A percentile compares a stretch with the other conserved stretches of the same genome.
phyloP scores from a whole-genome alignment of 805 yeast species.

The Ogataea ganodermae region DNA sequence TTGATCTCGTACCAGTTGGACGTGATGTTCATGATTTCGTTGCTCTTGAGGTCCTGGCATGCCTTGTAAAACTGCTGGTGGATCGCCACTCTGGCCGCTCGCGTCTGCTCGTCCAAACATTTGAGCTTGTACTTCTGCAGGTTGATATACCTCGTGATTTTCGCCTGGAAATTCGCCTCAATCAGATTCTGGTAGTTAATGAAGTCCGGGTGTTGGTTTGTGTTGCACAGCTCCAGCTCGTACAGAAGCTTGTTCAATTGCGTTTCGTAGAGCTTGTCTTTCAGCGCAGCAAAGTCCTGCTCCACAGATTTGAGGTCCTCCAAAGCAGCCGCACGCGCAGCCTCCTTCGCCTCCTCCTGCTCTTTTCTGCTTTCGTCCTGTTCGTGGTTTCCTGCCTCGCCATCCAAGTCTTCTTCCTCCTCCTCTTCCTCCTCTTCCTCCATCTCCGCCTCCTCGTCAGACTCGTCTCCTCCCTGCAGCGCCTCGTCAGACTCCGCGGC shows the following conservation, averaged over 20 bases:
- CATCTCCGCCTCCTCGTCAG: constrained; percentile 20
- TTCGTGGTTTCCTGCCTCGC: constrained; percentile 28
- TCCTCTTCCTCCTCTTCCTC: constrained; percentile 28
- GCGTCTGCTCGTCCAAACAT: constrained; percentile 79
- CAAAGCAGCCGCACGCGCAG: constrained; percentile 61
- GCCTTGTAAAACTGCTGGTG: constrained; percentile 82
- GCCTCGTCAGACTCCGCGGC: constrained; percentile 19
- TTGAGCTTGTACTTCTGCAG: constrained; percentile 64
- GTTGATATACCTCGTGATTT: constrained; percentile 42
- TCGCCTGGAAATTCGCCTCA: constrained; percentile 71
- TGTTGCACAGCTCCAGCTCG: constrained; percentile 82
- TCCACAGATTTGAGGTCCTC: constrained; percentile 78
- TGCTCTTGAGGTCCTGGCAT: constrained; percentile 63
- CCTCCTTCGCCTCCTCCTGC: constrained; percentile 37
- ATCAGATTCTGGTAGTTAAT: constrained; percentile 69
- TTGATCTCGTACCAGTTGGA: constrained; percentile 90
- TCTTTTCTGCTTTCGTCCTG: constrained; percentile 26
- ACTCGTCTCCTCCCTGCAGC: constrained; percentile 25
- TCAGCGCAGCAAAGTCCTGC: constrained; percentile 77
- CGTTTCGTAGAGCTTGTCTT: constrained; percentile 84
- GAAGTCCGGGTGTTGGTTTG: constrained; percentile 91
- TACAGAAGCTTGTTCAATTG: constrained; percentile 74
- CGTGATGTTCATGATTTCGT: constrained; percentile 71
- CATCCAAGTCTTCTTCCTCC: constrained; percentile 30
- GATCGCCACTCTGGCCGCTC: constrained; percentile 72